Evolutionary conservation across 495 filamentous ascomycete genomes (phyloP), one percentile per base, ranked within the genome.

Genomic region (Pyrenula aspistea): DNA sequence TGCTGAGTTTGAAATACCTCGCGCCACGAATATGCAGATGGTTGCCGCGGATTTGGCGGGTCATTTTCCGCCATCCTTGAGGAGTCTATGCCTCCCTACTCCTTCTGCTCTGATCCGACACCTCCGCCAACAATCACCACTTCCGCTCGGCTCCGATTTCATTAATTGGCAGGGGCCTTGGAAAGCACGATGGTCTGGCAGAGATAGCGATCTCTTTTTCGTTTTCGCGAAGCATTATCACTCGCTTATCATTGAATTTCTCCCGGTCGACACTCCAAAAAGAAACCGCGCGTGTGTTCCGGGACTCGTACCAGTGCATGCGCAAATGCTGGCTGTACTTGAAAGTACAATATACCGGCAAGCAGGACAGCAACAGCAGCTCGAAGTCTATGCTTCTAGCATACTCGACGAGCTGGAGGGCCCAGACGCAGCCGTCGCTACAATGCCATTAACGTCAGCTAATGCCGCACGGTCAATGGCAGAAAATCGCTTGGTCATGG

Each of bases 141-240:
- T 82, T 15, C 88, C 91, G 12, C 62, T 94, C 23, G 82, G 81
- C 31, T 83, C 83, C 4, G 73, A 80, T 42, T 82, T 86, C 63
- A 86, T 96, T 24, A 72, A 81, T 24, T 98, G 92, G 92, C 77
- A 86, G 62, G 89, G 91, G 2, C 83, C 84, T 0, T 98, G 93
- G 93, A 72, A 85, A 2, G 78, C 82, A 24, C 82, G 90, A 53
- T 98, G 93, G 93, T 83, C 79, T 60, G 93, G 93, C 10, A 82
- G 84, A 19, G 93, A 98, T 60, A 95, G 86, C 12, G 93, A 96
- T 70, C 72, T 98, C 51, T 88, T 97, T 63, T 97, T 87, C 71
- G 84, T 96, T 15, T 98, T 98, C 68, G 82, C 85, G 68, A 96
- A 95, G 71, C 84, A 93, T 65, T 93, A 88, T 60, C 86, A 94